A percentile compares a stretch with the other conserved stretches of the same genome.
Evolutionary conservation across 83 land plant species (phyloP).

Genomic region (Thuja plicata): DNA sequence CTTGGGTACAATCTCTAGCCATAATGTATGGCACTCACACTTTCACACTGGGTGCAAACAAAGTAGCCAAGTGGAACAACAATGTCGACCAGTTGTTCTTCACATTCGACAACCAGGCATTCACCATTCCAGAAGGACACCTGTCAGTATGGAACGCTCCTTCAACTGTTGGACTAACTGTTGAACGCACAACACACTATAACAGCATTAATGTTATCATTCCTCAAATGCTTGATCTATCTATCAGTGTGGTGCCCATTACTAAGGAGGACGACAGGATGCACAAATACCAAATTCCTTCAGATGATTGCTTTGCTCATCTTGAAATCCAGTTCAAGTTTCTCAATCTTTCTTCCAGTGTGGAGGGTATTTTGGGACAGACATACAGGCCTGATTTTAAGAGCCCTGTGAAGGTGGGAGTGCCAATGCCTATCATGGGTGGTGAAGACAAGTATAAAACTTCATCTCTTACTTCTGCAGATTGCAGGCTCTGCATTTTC

Average conservation of each 20-base stretch:
- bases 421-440: conserved; percentile 44
- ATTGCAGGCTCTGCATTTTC: conserved; percentile 23
- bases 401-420: conserved; percentile 44
- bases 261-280: conserved; percentile 28
- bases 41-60: conserved; percentile 42
- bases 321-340: conserved; percentile 52
- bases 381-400: conserved; percentile 37
- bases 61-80: conserved; percentile 45
- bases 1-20: conserved; percentile 45
- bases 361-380: conserved; percentile 61
- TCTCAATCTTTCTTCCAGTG: conserved; percentile 22
- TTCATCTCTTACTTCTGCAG: conserved; percentile 24
- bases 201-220: conserved; percentile 26
- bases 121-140: conserved; percentile 28
- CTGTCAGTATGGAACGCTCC: conserved; percentile 32
- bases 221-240: conserved; percentile 21
- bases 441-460: conserved; percentile 24
- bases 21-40: conserved; percentile 51
- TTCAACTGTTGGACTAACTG: background rate
- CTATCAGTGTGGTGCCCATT: conserved; percentile 48
- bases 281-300: conserved; percentile 38
- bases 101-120: conserved; percentile 34
- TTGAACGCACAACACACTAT: conserved; percentile 12
- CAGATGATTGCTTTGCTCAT: conserved; percentile 61
- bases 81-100: conserved; percentile 34